These are phyloP conservation scores for Xanthoconium purpureum DNA, from an alignment of 768 basidiomycete genomes.

Conservation along the genomic window DNA sequence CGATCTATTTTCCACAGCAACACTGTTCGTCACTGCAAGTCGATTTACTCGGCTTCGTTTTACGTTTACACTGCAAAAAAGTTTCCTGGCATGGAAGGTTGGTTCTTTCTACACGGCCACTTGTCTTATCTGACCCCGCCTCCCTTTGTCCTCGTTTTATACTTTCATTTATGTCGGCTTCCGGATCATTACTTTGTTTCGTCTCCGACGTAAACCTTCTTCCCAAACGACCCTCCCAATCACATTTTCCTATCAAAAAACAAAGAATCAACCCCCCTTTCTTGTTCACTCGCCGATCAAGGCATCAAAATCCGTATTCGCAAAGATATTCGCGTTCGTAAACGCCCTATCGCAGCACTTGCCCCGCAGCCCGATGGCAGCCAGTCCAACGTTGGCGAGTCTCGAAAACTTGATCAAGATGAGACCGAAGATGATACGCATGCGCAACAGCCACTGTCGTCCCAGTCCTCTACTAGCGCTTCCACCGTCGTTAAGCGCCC, in stretches of 20 bases:
- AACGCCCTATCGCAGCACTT: slow-evolving; percentile 50
- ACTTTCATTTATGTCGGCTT: slow-evolving; percentile 12
- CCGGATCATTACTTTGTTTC: slow-evolving; percentile 20
- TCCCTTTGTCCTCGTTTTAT: slow-evolving; percentile 12
- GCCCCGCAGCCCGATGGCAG: slow-evolving; percentile 18
- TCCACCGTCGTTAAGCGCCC: slow-evolving; percentile 22
- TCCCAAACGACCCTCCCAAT: slow-evolving; percentile 2
- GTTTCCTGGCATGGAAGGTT: slow-evolving; percentile 95
- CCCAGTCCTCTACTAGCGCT: slow-evolving; percentile 6
- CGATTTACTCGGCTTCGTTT: slow-evolving; percentile 84
- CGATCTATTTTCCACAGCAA: slow-evolving; percentile 43
- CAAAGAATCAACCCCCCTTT: slow-evolving; percentile 82
- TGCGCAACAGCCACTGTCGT: slow-evolving; percentile 8
- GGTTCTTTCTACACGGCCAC: slow-evolving; percentile 19
- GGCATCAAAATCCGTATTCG: slow-evolving; percentile 94
- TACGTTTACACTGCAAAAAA: slow-evolving; percentile 96
- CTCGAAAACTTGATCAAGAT: slow-evolving; percentile 29
- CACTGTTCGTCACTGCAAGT: slow-evolving; percentile 87
- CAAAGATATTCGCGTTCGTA: slow-evolving; percentile 85
- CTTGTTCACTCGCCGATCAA: slow-evolving; percentile 90
- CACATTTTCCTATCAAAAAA: neutral
- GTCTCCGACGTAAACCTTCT: slow-evolving; percentile 5
- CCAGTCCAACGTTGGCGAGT: slow-evolving; percentile 5
- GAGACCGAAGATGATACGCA: slow-evolving; percentile 23
- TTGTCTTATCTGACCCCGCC: slow-evolving; percentile 23